Conservation (phyloP, 2,329 filamentous ascomycete genomes). For the Colletotrichum lini region DNA sequence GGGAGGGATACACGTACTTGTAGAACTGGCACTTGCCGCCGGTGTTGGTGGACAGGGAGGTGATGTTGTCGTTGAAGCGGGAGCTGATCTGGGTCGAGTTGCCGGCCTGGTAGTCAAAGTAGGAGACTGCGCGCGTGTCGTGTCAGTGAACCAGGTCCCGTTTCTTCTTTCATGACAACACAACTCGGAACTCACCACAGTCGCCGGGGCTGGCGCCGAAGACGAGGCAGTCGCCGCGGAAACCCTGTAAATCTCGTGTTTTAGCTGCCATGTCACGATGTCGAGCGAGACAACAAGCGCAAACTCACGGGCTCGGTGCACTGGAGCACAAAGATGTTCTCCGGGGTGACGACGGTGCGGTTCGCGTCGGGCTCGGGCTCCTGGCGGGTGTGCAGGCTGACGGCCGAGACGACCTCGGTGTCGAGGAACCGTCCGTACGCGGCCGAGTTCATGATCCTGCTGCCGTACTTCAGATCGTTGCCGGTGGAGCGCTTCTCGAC, state of each 20-base stretch:
- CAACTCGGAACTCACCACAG: slow-evolving; percentile 3
- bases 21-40: slow-evolving; percentile 37
- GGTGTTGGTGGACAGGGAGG: slow-evolving; percentile 33
- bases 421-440: slow-evolving; percentile 18
- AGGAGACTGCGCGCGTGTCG: slow-evolving; percentile 11
- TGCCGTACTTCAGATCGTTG: background rate
- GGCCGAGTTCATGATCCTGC: slow-evolving; percentile 21
- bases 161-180: background rate
- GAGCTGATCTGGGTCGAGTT: slow-evolving; percentile 28
- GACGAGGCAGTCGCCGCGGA: slow-evolving; percentile 34
- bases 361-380: slow-evolving; percentile 34
- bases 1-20: slow-evolving; percentile 10
- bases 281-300: too few species aligned
- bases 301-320: slow-evolving; percentile 19
- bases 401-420: background rate
- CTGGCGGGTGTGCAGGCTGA: background rate
- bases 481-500: slow-evolving; percentile 4
- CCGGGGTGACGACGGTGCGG: slow-evolving; percentile 28
- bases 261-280: background rate
- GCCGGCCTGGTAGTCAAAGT: slow-evolving; percentile 20
- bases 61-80: slow-evolving; percentile 29
- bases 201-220: slow-evolving; percentile 26
- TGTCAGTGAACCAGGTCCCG: background rate
- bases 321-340: slow-evolving; percentile 28
- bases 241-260: slow-evolving; percentile 10